Conservation (phyloP, 805 yeast genomes). For the Pichia sporocuriosa region DNA sequence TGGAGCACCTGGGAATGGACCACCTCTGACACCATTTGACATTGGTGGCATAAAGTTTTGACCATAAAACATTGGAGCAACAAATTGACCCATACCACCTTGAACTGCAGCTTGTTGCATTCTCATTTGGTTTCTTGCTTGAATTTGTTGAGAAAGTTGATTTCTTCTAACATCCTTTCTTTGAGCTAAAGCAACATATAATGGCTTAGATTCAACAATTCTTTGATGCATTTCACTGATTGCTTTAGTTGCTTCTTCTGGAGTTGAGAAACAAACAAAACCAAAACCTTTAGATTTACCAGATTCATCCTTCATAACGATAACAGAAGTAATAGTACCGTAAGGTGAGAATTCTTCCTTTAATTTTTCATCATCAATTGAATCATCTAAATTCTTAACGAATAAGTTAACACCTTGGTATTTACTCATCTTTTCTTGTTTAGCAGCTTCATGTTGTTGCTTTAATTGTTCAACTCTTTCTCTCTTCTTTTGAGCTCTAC, state of each 20-base stretch:
- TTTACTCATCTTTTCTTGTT: constrained; percentile 86
- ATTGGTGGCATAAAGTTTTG: constrained; percentile 58
- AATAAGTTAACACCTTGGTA: constrained; percentile 97
- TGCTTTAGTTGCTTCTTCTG: constrained; percentile 99
- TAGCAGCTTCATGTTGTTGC: constrained; percentile 86
- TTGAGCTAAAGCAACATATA: constrained; percentile 98
- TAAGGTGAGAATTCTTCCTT: constrained; percentile 88
- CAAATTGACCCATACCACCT: constrained; percentile 80
- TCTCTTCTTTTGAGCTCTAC: constrained; percentile 98
- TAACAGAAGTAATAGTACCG: constrained; percentile 93
- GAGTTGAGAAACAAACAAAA: constrained; percentile 93
- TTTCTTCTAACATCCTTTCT: constrained; percentile 96
- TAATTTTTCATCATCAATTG: constrained; percentile 85
- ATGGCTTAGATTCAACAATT: constrained; percentile 90
- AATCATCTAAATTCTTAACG: constrained; percentile 92
- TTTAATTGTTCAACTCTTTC: constrained; percentile 95
- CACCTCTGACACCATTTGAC: constrained; percentile 63
- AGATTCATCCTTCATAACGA: constrained; percentile 89
- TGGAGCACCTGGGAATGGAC: constrained; percentile 65
- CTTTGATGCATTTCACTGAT: constrained; percentile 97
- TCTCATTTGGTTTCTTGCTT: constrained; percentile 97
- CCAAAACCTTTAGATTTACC: constrained; percentile 98
- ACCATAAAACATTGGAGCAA: constrained; percentile 79
- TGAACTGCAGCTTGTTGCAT: constrained; percentile 93
- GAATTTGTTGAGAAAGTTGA: constrained; percentile 95